Conservation (phyloP, 768 basidiomycete species). For the Rhizopogon rudus region DNA sequence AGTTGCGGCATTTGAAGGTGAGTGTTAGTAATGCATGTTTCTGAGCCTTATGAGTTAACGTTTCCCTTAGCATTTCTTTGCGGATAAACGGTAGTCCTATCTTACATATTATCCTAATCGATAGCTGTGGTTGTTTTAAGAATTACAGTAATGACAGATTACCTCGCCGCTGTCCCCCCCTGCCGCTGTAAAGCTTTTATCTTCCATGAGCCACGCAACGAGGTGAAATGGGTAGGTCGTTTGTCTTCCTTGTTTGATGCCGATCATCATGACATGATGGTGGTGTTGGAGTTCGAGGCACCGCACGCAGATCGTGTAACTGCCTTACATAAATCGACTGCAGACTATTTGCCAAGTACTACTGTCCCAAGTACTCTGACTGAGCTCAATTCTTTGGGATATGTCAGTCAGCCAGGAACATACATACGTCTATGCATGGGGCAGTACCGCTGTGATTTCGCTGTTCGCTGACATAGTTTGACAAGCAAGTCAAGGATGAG, state of each 20-base stretch:
- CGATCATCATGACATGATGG: no score
- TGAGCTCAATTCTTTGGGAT: background rate
- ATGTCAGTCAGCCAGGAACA: background rate
- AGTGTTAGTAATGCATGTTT: conserved; percentile 19
- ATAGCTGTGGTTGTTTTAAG: background rate
- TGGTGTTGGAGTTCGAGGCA: no score
- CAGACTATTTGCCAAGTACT: background rate
- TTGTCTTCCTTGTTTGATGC: no score
- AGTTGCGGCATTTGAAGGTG: conserved; percentile 87
- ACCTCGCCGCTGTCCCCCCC: background rate
- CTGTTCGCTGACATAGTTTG: background rate
- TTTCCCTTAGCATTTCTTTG: conserved; percentile 66
- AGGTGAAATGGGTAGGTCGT: background rate
- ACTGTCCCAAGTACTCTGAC: background rate
- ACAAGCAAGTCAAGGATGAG: background rate
- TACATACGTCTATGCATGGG: background rate
- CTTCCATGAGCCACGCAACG: no score
- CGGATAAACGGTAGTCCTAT: conserved; percentile 59
- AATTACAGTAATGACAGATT: background rate
- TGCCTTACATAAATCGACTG: background rate
- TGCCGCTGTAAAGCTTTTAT: background rate
- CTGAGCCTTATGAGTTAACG: conserved; percentile 1
- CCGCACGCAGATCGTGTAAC: no score
- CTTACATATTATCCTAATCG: background rate
- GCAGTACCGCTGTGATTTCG: background rate